Base-by-base conservation (phyloP, 768 basidiomycete genomes). In the Boletus patriciae region DNA sequence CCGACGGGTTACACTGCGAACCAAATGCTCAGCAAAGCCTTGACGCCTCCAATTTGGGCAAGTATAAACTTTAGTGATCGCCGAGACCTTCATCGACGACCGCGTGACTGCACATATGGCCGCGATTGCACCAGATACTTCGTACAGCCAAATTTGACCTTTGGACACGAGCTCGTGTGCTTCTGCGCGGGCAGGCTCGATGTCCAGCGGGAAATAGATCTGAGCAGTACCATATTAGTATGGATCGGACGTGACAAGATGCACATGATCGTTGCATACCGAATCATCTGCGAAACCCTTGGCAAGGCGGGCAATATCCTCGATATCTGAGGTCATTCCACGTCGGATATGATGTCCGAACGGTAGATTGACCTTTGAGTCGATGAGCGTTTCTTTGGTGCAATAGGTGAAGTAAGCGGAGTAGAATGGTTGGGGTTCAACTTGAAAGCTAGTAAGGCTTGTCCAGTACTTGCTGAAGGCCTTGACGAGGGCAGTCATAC, bases 41-140 rank as follows among this genome's bases (percentile, higher is more conserved):
- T 65, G 67, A 13, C 77, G 70, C 54, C 82, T 68, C 74, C 74
- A 81, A 25, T 63, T 62, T 0, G 75, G 73, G 33, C 76, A 74
- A 19, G 83, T 85, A 64, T 79, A 82, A 2, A 84, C 83, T 66
- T 84, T 85, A 9, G 83, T 82, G 60, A 84, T 82, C 3, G 80
- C 81, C 15, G 80, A 77, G 23, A 83, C 79, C 12, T 70, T 72
- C 54, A 73, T 66, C 13, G 79, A 80, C 49, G 74, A 74, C n/a
- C 83, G 78, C n/a, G 83, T 80, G 21, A 79, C 81, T 16, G 83
- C 83, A 45, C 82, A 83, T 41, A 85, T 77, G 19, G 77, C 79
- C 5, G 81, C 74, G 48, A 80, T 66, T 48, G 74, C 70, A 2
- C 72, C 71, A 12, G 66, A 56, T 19, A 73, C 72, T 50, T 80